Base-by-base conservation (phyloP, 2,329 filamentous ascomycete species). In the Lasiodiplodia sp. region DNA sequence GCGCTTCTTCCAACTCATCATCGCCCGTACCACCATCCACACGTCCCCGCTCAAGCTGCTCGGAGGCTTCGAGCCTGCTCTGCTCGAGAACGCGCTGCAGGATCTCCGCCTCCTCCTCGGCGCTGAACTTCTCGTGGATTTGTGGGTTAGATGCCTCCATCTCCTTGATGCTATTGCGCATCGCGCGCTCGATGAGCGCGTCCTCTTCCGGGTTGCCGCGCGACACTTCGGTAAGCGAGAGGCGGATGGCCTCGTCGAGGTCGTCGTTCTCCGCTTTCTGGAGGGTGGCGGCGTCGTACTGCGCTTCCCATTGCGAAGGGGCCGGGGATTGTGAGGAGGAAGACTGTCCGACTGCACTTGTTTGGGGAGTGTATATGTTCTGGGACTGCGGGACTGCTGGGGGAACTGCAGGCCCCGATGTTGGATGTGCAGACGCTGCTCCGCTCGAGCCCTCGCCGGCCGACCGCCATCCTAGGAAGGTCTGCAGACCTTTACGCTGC, bases 171-270 rank as follows among this genome's bases (percentile, higher is more conserved):
- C 91, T 93, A 5, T 91, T 89, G 16, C 91, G 85, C 63, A 96
- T 91, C 0, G 92, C 92, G 23, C 87, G 84, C 75, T 94, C 92
- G 58, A 96, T 85, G 69, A 87, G 83, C 25, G 85, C 85, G 74
- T 96, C 93, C 77, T 96, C 91, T 23, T 88, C 84, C 0, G 84
- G 75, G 71, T 95, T 85, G 12, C 92, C 92, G 0, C 82, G 85
- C 0, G 91, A 94, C 0, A 91, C 93, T 75, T 91, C 86, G 8
- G 83, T 81, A 0, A 96, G 90, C 0, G 78, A 79, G 4, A 57
- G 83, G 66, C 85, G 86, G 69, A 96, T 95, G 1, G 92, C 92
- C 52, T 86, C 83, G 75, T 95, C 92, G 52, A 93, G 86, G 40
- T 87, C 83, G 60, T 79, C 77, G 40, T 73, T 64, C 5, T 60